Percentiles rank a stretch among this genome's conserved stretches.
phyloP scores from a whole-genome alignment of 208 protist species.

The Herpetomonas tarakana region DNA sequence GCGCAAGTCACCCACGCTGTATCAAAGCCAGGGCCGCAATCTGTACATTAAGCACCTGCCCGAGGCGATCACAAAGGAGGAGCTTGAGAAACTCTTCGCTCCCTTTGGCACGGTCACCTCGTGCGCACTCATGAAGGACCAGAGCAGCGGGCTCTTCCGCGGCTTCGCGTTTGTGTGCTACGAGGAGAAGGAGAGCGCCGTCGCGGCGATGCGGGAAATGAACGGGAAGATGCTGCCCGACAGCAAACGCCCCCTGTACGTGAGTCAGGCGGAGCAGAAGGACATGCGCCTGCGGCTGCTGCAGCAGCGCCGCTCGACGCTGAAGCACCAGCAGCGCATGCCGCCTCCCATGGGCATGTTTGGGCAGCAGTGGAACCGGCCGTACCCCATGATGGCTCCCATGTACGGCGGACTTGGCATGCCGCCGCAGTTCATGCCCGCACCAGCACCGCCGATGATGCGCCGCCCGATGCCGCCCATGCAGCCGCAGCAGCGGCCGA shows the following conservation, averaged over 20 bases:
- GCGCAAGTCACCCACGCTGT: slow-evolving; percentile 25
- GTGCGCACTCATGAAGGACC: slow-evolving; percentile 58
- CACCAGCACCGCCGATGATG: slow-evolving; percentile 35
- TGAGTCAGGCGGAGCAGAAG: slow-evolving; percentile 92
- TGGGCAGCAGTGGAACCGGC: slow-evolving; percentile 25
- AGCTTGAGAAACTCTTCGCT: slow-evolving; percentile 35
- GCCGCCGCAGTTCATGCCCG: slow-evolving; percentile 27
- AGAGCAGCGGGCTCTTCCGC: slow-evolving; percentile 33
- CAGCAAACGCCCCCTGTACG: slow-evolving; percentile 91
- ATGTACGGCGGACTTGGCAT: slow-evolving; percentile 14
- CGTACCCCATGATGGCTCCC: slow-evolving; percentile 23
- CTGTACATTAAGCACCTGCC: slow-evolving; percentile 65
- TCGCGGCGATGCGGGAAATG: slow-evolving; percentile 90
- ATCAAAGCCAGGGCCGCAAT: slow-evolving; percentile 60
- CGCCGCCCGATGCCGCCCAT: slow-evolving; percentile 22
- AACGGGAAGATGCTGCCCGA: slow-evolving; percentile 84
- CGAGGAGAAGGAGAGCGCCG: slow-evolving; percentile 85
- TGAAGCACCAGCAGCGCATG: slow-evolving; percentile 30
- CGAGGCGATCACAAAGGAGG: slow-evolving; percentile 39
- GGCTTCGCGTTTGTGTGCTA: slow-evolving; percentile 91
- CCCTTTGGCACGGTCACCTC: slow-evolving; percentile 58
- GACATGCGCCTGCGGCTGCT: slow-evolving; percentile 86
- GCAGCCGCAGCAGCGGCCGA: slow-evolving; percentile 17
- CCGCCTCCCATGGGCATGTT: slow-evolving; percentile 27
- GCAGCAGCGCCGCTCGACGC: slow-evolving; percentile 59